phyloP scores from a whole-genome alignment of 257 asterid genomes.

The Nicotiana noctiflora region DNA sequence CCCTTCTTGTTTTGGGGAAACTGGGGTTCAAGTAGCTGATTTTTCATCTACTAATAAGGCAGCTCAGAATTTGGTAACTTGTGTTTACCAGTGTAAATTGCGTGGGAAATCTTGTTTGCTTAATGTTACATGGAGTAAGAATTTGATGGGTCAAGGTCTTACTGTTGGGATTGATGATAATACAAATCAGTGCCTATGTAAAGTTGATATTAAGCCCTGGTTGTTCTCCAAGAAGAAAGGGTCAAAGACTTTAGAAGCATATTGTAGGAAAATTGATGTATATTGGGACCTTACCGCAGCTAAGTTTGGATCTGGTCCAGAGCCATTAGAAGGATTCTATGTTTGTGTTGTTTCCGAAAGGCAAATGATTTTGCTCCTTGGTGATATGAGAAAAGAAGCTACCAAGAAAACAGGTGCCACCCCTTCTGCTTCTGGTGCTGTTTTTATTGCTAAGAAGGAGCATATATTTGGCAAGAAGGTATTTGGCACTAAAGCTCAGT shows the following conservation, averaged over 20 bases:
- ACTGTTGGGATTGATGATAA: slow-evolving; percentile 37
- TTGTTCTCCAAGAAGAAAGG: slow-evolving; percentile 46
- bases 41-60: slow-evolving; percentile 32
- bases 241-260: slow-evolving; percentile 36
- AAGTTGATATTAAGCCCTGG: slow-evolving; percentile 48
- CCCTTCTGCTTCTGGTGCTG: slow-evolving; percentile 25
- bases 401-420: slow-evolving; percentile 29
- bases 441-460: slow-evolving; percentile 33
- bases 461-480: slow-evolving; percentile 39
- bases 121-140: slow-evolving; percentile 39
- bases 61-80: slow-evolving; percentile 38
- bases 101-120: slow-evolving; percentile 35
- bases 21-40: slow-evolving; percentile 52
- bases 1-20: slow-evolving; percentile 54
- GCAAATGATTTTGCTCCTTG: slow-evolving; percentile 34
- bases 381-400: slow-evolving; percentile 42
- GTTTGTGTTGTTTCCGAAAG: slow-evolving; percentile 32
- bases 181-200: slow-evolving; percentile 32
- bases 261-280: slow-evolving; percentile 32
- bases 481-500: slow-evolving; percentile 29
- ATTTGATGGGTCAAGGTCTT: slow-evolving; percentile 47
- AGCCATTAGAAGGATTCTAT: slow-evolving; percentile 36
- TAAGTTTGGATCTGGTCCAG: slow-evolving; percentile 44
- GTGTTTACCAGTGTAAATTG: slow-evolving; percentile 34
- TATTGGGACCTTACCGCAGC: slow-evolving; percentile 42